Conservation (phyloP, 768 basidiomycete genomes). For the Auriscalpium orientale region DNA sequence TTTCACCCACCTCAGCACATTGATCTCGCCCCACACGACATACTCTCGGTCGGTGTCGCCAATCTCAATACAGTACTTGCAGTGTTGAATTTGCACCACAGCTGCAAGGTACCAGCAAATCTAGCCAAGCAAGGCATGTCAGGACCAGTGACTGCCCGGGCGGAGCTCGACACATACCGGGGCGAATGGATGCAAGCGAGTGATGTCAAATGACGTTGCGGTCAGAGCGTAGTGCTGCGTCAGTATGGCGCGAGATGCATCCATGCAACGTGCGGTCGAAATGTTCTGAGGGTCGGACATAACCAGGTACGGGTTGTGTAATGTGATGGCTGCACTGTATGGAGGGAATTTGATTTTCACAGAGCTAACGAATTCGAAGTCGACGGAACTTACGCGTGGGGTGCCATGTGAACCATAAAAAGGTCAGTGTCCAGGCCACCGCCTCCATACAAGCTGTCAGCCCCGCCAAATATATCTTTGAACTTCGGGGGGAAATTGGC, state of each 20-base stretch:
- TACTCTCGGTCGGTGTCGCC: constrained; percentile 70
- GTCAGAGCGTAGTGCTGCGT: constrained; percentile 69
- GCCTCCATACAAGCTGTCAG: constrained; percentile 46
- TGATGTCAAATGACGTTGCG: constrained; percentile 77
- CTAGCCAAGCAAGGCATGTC: constrained; percentile 27
- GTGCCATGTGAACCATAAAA: constrained; percentile 81
- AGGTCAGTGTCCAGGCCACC: constrained; percentile 71
- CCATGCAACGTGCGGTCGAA: constrained; percentile 67
- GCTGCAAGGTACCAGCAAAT: constrained; percentile 91
- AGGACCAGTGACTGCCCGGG: neutral
- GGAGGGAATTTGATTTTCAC: constrained; percentile 9
- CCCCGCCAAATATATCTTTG: constrained; percentile 56
- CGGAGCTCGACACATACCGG: constrained; percentile 41
- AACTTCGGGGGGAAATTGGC: constrained; percentile 61
- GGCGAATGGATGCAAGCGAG: constrained; percentile 73
- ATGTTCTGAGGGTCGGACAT: constrained; percentile 55
- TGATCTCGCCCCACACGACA: constrained; percentile 83
- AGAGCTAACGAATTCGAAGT: constrained; percentile 4
- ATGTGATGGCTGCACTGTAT: constrained; percentile 73
- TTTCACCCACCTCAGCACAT: constrained; percentile 58
- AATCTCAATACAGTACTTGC: constrained; percentile 79
- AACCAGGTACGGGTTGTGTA: constrained; percentile 80
- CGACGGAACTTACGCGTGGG: constrained; percentile 62
- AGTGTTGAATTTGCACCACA: constrained; percentile 78
- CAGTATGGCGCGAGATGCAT: constrained; percentile 68